Conservation (phyloP, 2,329 filamentous ascomycete species). For the Microthyrium microscopicum region DNA sequence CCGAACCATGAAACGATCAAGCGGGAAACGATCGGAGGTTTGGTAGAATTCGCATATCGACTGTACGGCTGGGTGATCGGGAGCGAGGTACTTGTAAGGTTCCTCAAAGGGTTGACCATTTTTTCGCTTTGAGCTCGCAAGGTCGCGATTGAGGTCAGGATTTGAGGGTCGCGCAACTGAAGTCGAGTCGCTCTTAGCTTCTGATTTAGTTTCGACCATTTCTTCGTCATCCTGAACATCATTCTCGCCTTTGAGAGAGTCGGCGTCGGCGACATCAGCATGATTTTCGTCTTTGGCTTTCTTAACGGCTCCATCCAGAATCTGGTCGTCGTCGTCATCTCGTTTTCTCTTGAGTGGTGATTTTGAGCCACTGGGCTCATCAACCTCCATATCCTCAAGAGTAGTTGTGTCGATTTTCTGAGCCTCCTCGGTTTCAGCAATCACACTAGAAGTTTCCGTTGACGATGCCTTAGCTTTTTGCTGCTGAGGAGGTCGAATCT, state of each 20-base stretch:
- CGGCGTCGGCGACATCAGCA: neutral
- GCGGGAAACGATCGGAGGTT: constrained; percentile 68
- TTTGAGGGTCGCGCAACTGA: too few relatives aligned
- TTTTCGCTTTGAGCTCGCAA: constrained; percentile 14
- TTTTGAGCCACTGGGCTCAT: too few relatives aligned
- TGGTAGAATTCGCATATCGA: constrained; percentile 73
- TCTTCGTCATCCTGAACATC: neutral
- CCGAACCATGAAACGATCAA: constrained; percentile 87
- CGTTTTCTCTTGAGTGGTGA: too few relatives aligned
- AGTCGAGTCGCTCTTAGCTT: neutral
- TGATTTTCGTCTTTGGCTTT: constrained; percentile 1
- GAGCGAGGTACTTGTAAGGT: constrained; percentile 77
- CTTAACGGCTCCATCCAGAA: constrained; percentile 1
- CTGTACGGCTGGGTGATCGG: constrained; percentile 58
- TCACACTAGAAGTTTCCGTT: too few relatives aligned
- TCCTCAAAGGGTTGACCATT: constrained; percentile 53
- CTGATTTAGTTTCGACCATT: neutral
- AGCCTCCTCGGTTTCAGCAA: too few relatives aligned
- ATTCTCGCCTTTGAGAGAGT: neutral
- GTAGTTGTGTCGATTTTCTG: neutral
- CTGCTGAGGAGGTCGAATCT: constrained; percentile 56
- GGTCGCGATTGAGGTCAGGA: too few relatives aligned
- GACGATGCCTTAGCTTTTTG: constrained; percentile 14
- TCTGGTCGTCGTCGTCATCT: too few relatives aligned
- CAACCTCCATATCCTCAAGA: neutral